phyloP scores from a whole-genome alignment of 257 asterid genomes.

The Misopates orontium region DNA sequence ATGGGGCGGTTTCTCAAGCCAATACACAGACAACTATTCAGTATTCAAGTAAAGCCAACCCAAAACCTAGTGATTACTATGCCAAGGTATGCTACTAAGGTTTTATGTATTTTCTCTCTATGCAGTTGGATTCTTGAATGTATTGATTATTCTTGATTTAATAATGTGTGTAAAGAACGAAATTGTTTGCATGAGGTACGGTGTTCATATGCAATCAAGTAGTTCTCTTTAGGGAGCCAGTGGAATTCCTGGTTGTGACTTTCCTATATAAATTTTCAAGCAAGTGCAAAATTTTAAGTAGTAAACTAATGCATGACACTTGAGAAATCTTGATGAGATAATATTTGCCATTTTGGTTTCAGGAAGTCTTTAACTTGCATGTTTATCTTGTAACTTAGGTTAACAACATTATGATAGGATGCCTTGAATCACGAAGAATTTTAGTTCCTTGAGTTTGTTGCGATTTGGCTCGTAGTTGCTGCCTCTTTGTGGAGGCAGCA shows the following conservation, averaged over 20 bases:
- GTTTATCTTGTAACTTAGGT: conserved; percentile 13
- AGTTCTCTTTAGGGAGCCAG: conserved; percentile 14
- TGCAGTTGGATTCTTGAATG: conserved; percentile 20
- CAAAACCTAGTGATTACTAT: conserved; percentile 41
- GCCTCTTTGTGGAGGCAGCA: conserved; percentile 4
- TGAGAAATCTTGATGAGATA: not conserved
- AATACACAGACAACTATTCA: conserved; percentile 29
- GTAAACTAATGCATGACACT: not conserved
- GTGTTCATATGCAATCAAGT: conserved; percentile 1
- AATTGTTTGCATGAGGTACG: conserved; percentile 17
- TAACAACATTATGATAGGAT: conserved; percentile 15
- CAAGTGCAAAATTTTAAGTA: too few relatives aligned
- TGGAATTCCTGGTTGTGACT: not conserved
- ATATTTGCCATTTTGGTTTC: conserved; percentile 4
- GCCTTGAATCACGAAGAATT: not conserved
- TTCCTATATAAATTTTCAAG: not conserved
- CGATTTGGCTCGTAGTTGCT: conserved; percentile 8
- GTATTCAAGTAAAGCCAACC: conserved; percentile 36
- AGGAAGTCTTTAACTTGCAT: not conserved
- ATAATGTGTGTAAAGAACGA: not conserved
- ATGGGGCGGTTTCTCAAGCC: conserved; percentile 46
- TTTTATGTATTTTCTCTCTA: not conserved
- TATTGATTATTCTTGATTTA: not conserved
- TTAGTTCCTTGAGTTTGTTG: conserved; percentile 18
- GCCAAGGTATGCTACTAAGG: conserved; percentile 45